Percentiles rank a stretch among this genome's conserved stretches.
These are phyloP conservation scores for Martiniozyma asiatica DNA, from an alignment of 1,139 yeast species.

Conservation along the genomic window DNA sequence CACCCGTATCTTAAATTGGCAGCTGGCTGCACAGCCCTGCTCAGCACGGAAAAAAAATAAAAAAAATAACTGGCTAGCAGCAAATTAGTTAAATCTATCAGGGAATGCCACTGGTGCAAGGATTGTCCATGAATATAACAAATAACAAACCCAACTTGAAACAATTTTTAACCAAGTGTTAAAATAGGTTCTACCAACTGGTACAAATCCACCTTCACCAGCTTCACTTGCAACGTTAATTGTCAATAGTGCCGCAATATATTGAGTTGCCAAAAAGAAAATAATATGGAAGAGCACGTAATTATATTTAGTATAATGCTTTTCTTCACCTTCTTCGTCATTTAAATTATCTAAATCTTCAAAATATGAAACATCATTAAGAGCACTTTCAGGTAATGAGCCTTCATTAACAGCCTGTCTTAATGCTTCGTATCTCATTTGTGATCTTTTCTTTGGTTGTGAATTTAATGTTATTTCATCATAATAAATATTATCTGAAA, in stretches of 20 bases:
- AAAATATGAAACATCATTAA: conserved; percentile 54
- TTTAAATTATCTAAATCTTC: conserved; percentile 34
- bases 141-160: conserved; percentile 86
- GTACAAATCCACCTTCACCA: conserved; percentile 69
- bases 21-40: no score
- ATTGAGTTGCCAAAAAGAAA: conserved; percentile 91
- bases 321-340: conserved; percentile 44
- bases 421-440: conserved; percentile 79
- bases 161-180: conserved; percentile 90
- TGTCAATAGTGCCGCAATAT: conserved; percentile 88
- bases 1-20: no score
- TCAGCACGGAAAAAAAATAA: no score
- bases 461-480: conserved; percentile 24
- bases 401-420: conserved; percentile 94
- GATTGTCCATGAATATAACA: conserved; percentile 80
- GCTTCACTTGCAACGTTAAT: conserved; percentile 74
- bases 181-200: conserved; percentile 94
- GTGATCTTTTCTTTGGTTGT: conserved; percentile 45
- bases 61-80: no score
- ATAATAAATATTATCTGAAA: not conserved
- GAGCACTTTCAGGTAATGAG: conserved; percentile 84
- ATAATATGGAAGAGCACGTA: conserved; percentile 82
- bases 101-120: conserved; percentile 86
- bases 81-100: conserved; percentile 57
- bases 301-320: conserved; percentile 64